These are phyloP conservation scores for Globisporangium acanthophoron DNA, from an alignment of 352 stramenopile species.

Conservation along the genomic window DNA sequence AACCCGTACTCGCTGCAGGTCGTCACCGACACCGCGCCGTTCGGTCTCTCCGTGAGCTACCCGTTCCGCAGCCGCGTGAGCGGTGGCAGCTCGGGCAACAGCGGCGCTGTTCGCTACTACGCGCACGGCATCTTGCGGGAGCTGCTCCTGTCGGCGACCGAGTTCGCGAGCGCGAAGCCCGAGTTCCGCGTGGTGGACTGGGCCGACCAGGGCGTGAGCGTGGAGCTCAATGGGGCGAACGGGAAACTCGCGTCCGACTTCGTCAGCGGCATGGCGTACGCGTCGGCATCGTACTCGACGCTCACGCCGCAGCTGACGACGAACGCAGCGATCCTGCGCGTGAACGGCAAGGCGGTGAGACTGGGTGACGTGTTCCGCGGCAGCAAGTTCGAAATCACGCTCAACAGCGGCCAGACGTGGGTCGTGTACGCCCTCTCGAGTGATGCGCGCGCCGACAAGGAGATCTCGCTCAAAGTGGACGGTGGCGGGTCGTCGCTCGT, in stretches of 20 bases:
- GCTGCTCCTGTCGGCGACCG: slow-evolving; percentile 41
- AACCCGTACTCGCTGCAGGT: slow-evolving; percentile 59
- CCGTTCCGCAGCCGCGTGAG: slow-evolving; percentile 45
- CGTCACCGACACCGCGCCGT: slow-evolving; percentile 20
- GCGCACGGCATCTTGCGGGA: slow-evolving; percentile 37
- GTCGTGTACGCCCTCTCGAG: slow-evolving; percentile 42
- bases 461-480: slow-evolving; percentile 22
- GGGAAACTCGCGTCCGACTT: slow-evolving; percentile 44
- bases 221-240: slow-evolving; percentile 30
- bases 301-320: slow-evolving; percentile 41
- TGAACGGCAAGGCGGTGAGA: slow-evolving; percentile 29
- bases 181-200: slow-evolving; percentile 38
- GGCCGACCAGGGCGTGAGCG: slow-evolving; percentile 45
- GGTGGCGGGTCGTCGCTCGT: slow-evolving; percentile 28
- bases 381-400: slow-evolving; percentile 40
- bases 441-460: slow-evolving; percentile 28
- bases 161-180: slow-evolving; percentile 29
- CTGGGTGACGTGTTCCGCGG: slow-evolving; percentile 16
- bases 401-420: slow-evolving; percentile 49
- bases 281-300: slow-evolving; percentile 39
- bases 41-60: slow-evolving; percentile 49
- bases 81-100: slow-evolving; percentile 38
- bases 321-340: slow-evolving; percentile 33
- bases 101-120: slow-evolving; percentile 46
- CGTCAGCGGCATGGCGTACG: slow-evolving; percentile 61